Evolutionary conservation across 192 early-diverging fungal genomes (phyloP), one percentile per base, ranked within the genome.

Genomic region (Haplosporangium gracile): DNA sequence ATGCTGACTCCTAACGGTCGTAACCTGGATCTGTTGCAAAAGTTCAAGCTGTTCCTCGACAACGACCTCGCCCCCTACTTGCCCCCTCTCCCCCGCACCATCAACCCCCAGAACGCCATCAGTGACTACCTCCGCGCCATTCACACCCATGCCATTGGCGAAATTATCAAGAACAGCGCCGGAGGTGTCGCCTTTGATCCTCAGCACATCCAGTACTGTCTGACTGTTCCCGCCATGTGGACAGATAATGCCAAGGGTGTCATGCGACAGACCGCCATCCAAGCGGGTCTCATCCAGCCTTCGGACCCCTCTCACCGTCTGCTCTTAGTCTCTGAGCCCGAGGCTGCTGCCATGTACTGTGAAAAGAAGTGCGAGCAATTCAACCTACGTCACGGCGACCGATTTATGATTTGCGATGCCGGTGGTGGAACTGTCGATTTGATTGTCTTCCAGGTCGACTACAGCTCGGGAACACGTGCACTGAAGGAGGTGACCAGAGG

Each of bases 191-290:
- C 55, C 29, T 88, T 89, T 74, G 80, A 85, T 26, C 81, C 85
- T 29, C 76, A 82, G 70, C 86, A 90, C 39, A 84, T 89, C 60
- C 86, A 89, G 36, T 89, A 89, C 84, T 88, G 88, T 77, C 49
- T 91, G 72, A 91, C 91, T 11, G 89, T 91, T 2, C 91, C 91
- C 42, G 91, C 91, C 74, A 91, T 90, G 89, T 91, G 91, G 91
- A 88, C 89, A 13, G 89, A 91, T 72, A 75, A 75, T 57, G 91
- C 91, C n/a, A 91, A 90, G 85, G 89, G 82, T 5, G 87, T 86
- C 36, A 93, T 93, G 92, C 82, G 91, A 57, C 87, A 90, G 34
- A 89, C 91, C 32, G 91, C 90, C 36, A 88, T 88, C 39, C 80
- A 91, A 47, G 92, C 92, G 26, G 90, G 88, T 45, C 77, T 92